Evolutionary conservation across 108 stramenopile species (phyloP).

Genomic region (Craspedostauros australis): DNA sequence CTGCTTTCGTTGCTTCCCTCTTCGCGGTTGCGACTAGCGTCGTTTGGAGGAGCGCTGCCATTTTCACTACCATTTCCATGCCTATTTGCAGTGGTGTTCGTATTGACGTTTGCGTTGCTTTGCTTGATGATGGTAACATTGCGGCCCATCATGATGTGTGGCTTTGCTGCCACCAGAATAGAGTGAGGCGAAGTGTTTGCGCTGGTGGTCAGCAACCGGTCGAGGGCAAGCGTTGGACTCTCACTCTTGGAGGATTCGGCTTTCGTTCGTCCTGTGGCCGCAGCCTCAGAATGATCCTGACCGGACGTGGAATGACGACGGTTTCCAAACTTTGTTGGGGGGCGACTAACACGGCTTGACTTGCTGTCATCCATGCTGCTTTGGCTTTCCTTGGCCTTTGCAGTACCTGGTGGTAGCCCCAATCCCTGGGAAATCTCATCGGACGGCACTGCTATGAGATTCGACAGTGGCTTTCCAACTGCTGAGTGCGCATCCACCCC

Average conservation of each 20-base stretch:
- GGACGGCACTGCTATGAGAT: conserved; percentile 26
- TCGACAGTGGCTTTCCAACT: conserved; percentile 48
- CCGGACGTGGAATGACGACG: neutral
- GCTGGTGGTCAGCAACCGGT: conserved; percentile 51
- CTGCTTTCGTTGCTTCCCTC: conserved; percentile 36
- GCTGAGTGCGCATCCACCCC: conserved; percentile 53
- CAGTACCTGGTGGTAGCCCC: neutral
- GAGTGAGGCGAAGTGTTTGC: conserved; percentile 41
- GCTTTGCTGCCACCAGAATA: conserved; percentile 23
- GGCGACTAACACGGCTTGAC: too few species aligned
- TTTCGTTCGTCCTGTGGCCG: conserved; percentile 20
- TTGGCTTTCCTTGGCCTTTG: too few species aligned
- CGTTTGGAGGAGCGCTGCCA: conserved; percentile 3
- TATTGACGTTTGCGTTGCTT: conserved; percentile 7
- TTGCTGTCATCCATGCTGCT: too few species aligned
- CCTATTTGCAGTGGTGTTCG: too few species aligned
- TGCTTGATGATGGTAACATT: conserved; percentile 13
- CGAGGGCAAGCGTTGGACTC: conserved; percentile 14
- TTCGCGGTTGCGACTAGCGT: conserved; percentile 3
- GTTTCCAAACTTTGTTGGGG: neutral
- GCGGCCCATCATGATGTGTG: conserved; percentile 18
- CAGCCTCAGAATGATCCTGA: conserved; percentile 23
- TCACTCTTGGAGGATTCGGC: conserved; percentile 18
- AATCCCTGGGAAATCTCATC: neutral
- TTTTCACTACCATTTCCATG: conserved; percentile 28